Conservation (phyloP, 2,329 filamentous ascomycete genomes). For the Xylaria sp. region DNA sequence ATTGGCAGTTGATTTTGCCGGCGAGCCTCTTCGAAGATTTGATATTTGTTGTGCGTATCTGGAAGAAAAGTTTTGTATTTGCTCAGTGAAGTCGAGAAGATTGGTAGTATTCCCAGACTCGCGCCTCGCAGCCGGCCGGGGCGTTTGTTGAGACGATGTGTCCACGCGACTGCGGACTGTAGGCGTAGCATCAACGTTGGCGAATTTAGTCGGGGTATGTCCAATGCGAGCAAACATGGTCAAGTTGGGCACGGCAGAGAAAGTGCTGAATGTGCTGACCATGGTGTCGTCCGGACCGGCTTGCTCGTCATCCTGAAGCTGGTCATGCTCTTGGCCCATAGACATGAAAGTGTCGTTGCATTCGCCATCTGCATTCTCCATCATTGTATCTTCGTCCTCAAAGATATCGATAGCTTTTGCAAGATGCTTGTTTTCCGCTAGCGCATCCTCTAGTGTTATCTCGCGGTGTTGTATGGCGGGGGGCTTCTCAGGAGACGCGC, state of each 20-base stretch:
- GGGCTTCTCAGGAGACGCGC: slow-evolving; percentile 35
- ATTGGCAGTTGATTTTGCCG: slow-evolving; percentile 52
- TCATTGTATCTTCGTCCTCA: slow-evolving; percentile 59
- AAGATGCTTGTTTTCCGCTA: slow-evolving; percentile 66
- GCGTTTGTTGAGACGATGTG: slow-evolving; percentile 51
- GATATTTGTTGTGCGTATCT: slow-evolving; percentile 52
- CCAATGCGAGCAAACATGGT: slow-evolving; percentile 82
- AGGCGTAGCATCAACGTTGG: slow-evolving; percentile 52
- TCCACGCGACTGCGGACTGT: slow-evolving; percentile 54
- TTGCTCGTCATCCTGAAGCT: slow-evolving; percentile 48
- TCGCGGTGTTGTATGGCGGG: slow-evolving; percentile 45
- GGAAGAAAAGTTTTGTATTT: slow-evolving; percentile 55
- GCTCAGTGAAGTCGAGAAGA: slow-evolving; percentile 89
- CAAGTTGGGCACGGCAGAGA: slow-evolving; percentile 90
- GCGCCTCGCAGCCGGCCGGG: slow-evolving; percentile 52
- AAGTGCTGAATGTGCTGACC: slow-evolving; percentile 87
- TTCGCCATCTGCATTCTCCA: slow-evolving; percentile 48
- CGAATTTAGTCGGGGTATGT: slow-evolving; percentile 69
- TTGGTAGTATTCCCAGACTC: slow-evolving; percentile 74
- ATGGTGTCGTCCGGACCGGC: slow-evolving; percentile 74
- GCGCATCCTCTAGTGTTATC: slow-evolving; percentile 63
- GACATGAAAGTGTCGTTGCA: slow-evolving; percentile 49
- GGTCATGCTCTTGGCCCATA: slow-evolving; percentile 46
- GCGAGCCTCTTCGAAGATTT: slow-evolving; percentile 57
- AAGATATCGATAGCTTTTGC: slow-evolving; percentile 71